These are phyloP conservation scores for Penicillium turbatum DNA, from an alignment of 495 filamentous ascomycete genomes.

Conservation along the genomic window DNA sequence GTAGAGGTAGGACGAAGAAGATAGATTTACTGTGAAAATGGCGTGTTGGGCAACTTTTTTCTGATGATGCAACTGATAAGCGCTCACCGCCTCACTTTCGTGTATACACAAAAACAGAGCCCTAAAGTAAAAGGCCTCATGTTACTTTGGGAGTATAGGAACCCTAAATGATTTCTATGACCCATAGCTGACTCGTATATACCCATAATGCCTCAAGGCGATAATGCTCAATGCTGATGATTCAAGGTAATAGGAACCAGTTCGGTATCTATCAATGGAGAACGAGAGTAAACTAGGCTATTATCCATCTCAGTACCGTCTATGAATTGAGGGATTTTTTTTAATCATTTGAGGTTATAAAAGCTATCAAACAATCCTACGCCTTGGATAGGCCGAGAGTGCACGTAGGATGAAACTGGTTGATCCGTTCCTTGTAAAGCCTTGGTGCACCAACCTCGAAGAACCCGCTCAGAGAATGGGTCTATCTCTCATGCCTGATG, in stretches of 20 bases:
- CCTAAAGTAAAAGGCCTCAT: not conserved
- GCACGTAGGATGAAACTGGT: not conserved
- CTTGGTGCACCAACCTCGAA: conserved; percentile 1
- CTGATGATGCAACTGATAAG: conserved; percentile 10
- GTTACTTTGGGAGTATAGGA: not conserved
- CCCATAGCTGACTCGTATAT: not conserved
- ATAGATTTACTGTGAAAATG: not conserved
- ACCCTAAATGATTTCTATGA: not conserved
- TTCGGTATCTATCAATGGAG: not conserved
- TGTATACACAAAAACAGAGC: not conserved
- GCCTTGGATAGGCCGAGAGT: not conserved
- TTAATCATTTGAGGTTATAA: conserved; percentile 1
- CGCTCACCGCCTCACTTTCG: conserved; percentile 2
- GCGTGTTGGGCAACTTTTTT: not conserved
- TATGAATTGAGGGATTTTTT: not conserved
- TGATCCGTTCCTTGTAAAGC: not conserved
- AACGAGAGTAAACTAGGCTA: too few species aligned
- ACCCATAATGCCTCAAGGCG: not conserved
- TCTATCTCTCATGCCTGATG: conserved; percentile 3
- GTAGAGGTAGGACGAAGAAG: not conserved
- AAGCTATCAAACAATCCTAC: conserved; percentile 1
- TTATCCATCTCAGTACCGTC: too few species aligned
- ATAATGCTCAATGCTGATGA: not conserved
- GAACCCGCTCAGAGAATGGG: conserved; percentile 4
- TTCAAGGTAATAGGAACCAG: too few species aligned